phyloP scores from a whole-genome alignment of 352 stramenopile species.

The Pseudoperonospora humuli region DNA sequence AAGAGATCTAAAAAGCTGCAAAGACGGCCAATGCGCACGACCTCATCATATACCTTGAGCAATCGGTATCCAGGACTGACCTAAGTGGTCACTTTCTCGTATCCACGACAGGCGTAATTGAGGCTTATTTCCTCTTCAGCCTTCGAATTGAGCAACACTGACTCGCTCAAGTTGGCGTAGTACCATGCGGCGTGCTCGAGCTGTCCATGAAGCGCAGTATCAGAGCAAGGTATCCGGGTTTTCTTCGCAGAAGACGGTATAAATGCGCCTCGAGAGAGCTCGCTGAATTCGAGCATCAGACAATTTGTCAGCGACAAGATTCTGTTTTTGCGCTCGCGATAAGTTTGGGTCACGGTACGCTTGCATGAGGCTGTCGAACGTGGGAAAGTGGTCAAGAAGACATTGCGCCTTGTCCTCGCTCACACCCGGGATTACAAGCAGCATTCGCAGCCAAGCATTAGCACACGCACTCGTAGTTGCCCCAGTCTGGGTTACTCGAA shows the following conservation, averaged over 20 bases:
- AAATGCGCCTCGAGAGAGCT: conserved; percentile 51
- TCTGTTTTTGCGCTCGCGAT: conserved; percentile 34
- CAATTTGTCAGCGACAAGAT: conserved; percentile 50
- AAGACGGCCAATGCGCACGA: not conserved
- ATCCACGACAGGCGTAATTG: too few species aligned
- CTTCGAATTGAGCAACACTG: too few species aligned
- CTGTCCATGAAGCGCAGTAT: too few species aligned
- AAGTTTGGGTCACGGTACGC: conserved; percentile 36
- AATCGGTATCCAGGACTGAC: too few species aligned
- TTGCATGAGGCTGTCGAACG: conserved; percentile 38
- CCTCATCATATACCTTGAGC: too few species aligned
- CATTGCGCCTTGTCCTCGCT: conserved; percentile 66
- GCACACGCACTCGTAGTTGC: conserved; percentile 38
- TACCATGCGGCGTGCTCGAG: too few species aligned
- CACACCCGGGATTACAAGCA: conserved; percentile 65
- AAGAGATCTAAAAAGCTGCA: not conserved
- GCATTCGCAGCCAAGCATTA: conserved; percentile 73
- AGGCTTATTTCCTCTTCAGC: too few species aligned
- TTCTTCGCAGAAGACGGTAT: conserved; percentile 38
- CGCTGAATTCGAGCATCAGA: conserved; percentile 28
- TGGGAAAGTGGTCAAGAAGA: conserved; percentile 56
- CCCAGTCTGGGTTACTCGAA: conserved; percentile 38
- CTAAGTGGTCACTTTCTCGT: too few species aligned
- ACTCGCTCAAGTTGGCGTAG: too few species aligned
- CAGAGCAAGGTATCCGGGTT: conserved; percentile 30